phyloP scores from a whole-genome alignment of 306 rosid species.

The Malus sylvestris region DNA sequence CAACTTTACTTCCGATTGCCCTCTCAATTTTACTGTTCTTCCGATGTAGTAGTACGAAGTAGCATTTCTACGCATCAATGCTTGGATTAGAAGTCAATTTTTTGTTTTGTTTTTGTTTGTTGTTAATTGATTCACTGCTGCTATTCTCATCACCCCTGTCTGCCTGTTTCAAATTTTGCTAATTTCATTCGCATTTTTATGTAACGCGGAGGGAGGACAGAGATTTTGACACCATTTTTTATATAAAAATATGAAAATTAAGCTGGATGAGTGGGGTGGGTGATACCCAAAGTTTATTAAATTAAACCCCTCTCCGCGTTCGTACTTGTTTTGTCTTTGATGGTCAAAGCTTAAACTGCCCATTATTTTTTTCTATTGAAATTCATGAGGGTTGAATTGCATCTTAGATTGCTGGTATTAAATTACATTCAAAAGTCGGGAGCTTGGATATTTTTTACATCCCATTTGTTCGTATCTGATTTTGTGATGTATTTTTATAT shows the following conservation, averaged over 20 bases:
- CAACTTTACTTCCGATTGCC: background rate
- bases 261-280: conserved; percentile 13
- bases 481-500: conserved; percentile 12
- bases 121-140: conserved; percentile 5
- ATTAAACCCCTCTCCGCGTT: conserved; percentile 26
- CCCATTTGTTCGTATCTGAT: background rate
- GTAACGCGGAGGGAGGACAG: background rate
- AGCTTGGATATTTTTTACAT: background rate
- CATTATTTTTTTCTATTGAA: background rate
- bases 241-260: background rate
- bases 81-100: background rate
- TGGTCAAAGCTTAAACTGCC: background rate
- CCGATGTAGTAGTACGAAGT: background rate
- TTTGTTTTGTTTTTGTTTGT: background rate
- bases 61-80: background rate
- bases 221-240: conserved; percentile 6
- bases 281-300: conserved; percentile 3
- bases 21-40: background rate
- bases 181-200: conserved; percentile 8
- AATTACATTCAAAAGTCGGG: background rate
- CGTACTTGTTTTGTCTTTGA: conserved; percentile 1
- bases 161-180: background rate
- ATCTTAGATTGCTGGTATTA: background rate
- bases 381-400: background rate
- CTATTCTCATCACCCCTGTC: background rate